These are phyloP conservation scores for Schoenoplectus triqueter DNA, from an alignment of 202 grass and related monocot species.

Conservation along the genomic window DNA sequence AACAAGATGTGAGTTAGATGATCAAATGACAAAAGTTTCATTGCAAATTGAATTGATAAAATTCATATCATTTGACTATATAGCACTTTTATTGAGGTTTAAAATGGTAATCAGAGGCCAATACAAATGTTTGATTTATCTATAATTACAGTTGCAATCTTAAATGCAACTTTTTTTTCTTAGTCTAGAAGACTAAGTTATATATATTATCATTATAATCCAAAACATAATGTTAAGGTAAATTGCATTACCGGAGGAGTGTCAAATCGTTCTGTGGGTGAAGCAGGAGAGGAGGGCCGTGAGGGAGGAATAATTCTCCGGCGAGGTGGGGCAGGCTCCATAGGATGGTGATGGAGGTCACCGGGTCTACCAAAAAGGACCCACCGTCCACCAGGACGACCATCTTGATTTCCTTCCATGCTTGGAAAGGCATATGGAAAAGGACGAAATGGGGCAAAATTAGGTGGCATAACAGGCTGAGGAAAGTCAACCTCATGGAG, in stretches of 20 bases:
- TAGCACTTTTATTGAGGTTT: neutral
- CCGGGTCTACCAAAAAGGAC: slow-evolving; percentile 51
- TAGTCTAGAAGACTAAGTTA: too few species aligned
- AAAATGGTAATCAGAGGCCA: neutral
- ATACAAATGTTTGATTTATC: neutral
- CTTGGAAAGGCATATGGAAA: slow-evolving; percentile 27
- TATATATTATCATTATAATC: neutral
- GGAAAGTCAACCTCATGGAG: slow-evolving; percentile 63
- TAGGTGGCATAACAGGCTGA: slow-evolving; percentile 27
- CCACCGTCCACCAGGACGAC: slow-evolving; percentile 54
- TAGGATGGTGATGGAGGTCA: slow-evolving; percentile 41
- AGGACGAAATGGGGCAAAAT: slow-evolving; percentile 9
- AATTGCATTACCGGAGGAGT: slow-evolving; percentile 33
- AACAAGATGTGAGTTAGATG: neutral
- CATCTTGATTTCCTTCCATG: slow-evolving; percentile 19
- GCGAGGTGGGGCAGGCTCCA: slow-evolving; percentile 39
- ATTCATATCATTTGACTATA: neutral
- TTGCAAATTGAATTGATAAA: neutral
- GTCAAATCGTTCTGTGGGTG: slow-evolving; percentile 28
- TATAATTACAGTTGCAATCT: too few species aligned
- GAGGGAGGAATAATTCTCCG: neutral
- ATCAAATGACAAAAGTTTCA: neutral
- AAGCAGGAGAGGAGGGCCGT: neutral
- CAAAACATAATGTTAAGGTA: neutral
- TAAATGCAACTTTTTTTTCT: too few species aligned